A percentile compares a stretch with the other conserved stretches of the same genome.
phyloP scores from a whole-genome alignment of 2,329 filamentous ascomycete species.

The Blastomyces parvus region DNA sequence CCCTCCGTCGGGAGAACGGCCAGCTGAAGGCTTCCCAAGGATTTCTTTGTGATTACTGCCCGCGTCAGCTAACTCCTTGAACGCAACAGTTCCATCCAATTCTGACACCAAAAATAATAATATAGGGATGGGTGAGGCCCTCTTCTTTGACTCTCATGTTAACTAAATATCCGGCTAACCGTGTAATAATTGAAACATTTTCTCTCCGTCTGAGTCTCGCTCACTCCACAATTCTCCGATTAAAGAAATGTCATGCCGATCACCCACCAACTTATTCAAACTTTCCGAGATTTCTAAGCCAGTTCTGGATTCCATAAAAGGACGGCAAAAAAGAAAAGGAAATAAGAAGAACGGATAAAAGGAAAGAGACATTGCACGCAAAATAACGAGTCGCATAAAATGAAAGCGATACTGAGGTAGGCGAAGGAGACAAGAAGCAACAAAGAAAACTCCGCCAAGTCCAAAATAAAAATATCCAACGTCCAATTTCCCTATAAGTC shows the following conservation, averaged over 20 bases:
- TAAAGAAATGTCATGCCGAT: not conserved
- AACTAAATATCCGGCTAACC: not conserved
- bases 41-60: not conserved
- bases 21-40: not conserved
- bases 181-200: not conserved
- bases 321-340: not conserved
- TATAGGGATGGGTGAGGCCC: not conserved
- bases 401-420: not conserved
- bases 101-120: not conserved
- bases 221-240: not conserved
- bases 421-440: not conserved
- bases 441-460: not conserved
- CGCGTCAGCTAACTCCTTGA: not conserved
- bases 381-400: not conserved
- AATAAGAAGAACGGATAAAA: not conserved
- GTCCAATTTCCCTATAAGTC: not conserved
- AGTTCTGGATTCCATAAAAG: not conserved
- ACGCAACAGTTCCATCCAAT: not conserved
- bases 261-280: not conserved
- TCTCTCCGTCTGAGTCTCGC: not conserved
- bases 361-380: not conserved
- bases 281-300: not conserved
- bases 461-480: not conserved
- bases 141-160: not conserved
- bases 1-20: not conserved